These are phyloP conservation scores for Vicia sativa DNA, from an alignment of 306 rosid species.

Conservation along the genomic window DNA sequence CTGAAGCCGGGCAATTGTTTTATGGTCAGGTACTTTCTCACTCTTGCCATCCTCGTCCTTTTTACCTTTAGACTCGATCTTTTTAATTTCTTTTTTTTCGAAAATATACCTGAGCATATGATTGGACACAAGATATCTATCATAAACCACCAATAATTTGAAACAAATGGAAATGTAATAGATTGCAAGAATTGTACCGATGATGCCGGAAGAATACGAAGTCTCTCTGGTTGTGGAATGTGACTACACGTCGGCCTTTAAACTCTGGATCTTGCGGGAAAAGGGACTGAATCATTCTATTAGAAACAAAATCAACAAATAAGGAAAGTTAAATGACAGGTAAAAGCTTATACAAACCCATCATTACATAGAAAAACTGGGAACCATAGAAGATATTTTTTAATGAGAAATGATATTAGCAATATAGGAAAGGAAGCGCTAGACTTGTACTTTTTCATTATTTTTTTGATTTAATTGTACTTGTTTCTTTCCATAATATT, in stretches of 20 bases:
- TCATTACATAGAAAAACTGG: slow-evolving; percentile 6
- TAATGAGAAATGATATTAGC: not conserved
- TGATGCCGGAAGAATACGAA: slow-evolving; percentile 92
- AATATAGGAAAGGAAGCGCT: slow-evolving; percentile 18
- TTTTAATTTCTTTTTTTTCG: slow-evolving; percentile 72
- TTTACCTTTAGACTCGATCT: slow-evolving; percentile 50
- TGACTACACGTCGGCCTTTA: slow-evolving; percentile 84
- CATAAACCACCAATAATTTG: slow-evolving; percentile 23
- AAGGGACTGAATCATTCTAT: slow-evolving; percentile 79
- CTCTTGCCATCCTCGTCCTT: slow-evolving; percentile 55
- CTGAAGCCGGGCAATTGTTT: slow-evolving; percentile 82
- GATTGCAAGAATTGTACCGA: slow-evolving; percentile 50
- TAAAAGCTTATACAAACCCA: slow-evolving; percentile 27
- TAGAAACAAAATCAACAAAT: slow-evolving; percentile 30
- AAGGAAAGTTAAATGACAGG: slow-evolving; percentile 18
- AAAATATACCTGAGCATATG: slow-evolving; percentile 64
- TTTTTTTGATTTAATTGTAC: not conserved
- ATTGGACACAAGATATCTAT: slow-evolving; percentile 29
- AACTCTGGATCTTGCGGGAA: slow-evolving; percentile 92
- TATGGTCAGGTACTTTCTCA: slow-evolving; percentile 49
- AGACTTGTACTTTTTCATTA: not conserved
- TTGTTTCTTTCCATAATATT: not conserved
- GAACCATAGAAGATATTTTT: slow-evolving; percentile 13
- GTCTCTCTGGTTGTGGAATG: slow-evolving; percentile 96
- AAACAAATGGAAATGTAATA: slow-evolving; percentile 6